A percentile compares a stretch with the other conserved stretches of the same genome.
These are phyloP conservation scores for Fraxinus latifolia DNA, from an alignment of 305 asterid species.

Conservation along the genomic window DNA sequence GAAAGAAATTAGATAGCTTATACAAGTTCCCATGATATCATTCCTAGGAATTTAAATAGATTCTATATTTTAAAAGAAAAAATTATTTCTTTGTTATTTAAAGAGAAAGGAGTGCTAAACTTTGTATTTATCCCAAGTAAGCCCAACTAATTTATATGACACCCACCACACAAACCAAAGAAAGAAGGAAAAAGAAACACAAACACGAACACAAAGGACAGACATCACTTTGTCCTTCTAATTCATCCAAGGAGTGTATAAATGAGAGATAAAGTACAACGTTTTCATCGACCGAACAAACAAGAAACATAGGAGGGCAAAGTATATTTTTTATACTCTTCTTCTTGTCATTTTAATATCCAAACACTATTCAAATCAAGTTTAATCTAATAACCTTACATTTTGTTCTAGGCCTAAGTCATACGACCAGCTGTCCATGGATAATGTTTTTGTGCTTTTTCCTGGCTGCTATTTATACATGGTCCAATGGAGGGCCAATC, in stretches of 20 bases:
- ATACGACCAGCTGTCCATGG: not conserved
- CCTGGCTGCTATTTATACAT: not conserved
- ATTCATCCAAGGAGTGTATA: slow-evolving; percentile 28
- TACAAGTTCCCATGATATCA: not conserved
- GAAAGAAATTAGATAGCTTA: not conserved
- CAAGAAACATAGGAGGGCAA: slow-evolving; percentile 38
- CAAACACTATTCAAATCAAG: slow-evolving; percentile 8
- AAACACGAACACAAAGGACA: slow-evolving; percentile 13
- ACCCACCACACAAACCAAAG: not conserved
- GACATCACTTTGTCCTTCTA: slow-evolving; percentile 24
- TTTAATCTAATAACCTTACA: not conserved
- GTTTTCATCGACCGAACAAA: slow-evolving; percentile 52
- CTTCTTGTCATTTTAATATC: slow-evolving; percentile 21
- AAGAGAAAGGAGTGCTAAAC: not conserved
- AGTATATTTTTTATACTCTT: slow-evolving; percentile 27
- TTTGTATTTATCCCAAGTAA: not conserved
- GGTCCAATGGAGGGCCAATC: slow-evolving; percentile 10
- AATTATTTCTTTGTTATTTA: not conserved
- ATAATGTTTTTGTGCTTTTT: not conserved
- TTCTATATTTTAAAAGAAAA: not conserved
- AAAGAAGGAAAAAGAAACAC: not conserved
- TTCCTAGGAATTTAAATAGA: not conserved
- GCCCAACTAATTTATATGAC: not conserved
- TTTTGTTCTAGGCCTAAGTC: slow-evolving; percentile 6
- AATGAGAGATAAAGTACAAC: slow-evolving; percentile 28